A percentile compares a stretch with the other conserved stretches of the same genome.
Evolutionary conservation across 306 rosid species (phyloP).

Genomic region (Cucurbita moschata): DNA sequence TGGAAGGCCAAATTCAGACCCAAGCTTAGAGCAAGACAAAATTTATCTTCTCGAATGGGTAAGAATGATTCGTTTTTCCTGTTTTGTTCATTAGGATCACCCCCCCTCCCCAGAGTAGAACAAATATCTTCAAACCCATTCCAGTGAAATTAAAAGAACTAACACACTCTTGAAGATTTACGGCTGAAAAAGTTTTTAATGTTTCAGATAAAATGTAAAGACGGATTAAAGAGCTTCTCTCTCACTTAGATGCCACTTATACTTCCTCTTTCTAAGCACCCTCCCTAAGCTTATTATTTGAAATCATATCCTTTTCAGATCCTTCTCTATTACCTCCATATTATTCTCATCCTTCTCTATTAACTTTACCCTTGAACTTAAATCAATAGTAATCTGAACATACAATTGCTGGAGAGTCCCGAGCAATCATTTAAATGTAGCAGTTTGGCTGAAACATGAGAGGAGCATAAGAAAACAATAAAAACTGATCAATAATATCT

Average conservation of each 20-base stretch:
- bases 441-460: neutral
- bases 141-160: no score
- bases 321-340: neutral
- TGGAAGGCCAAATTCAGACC: conserved; percentile 57
- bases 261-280: neutral
- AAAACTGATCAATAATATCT: neutral
- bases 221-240: neutral
- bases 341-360: neutral
- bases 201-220: no score
- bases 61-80: conserved; percentile 6
- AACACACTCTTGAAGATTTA: no score
- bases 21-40: conserved; percentile 44
- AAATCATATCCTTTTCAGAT: neutral
- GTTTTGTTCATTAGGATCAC: neutral
- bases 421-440: neutral
- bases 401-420: neutral
- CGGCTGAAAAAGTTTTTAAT: no score
- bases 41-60: conserved; percentile 70
- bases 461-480: neutral
- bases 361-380: neutral
- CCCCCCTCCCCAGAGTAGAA: no score
- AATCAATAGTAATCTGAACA: neutral
- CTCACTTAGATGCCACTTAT: neutral
- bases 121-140: no score
- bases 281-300: neutral